phyloP scores from a whole-genome alignment of 371 early-diverging fungal genomes.

The Conidiobolus incongruus region DNA sequence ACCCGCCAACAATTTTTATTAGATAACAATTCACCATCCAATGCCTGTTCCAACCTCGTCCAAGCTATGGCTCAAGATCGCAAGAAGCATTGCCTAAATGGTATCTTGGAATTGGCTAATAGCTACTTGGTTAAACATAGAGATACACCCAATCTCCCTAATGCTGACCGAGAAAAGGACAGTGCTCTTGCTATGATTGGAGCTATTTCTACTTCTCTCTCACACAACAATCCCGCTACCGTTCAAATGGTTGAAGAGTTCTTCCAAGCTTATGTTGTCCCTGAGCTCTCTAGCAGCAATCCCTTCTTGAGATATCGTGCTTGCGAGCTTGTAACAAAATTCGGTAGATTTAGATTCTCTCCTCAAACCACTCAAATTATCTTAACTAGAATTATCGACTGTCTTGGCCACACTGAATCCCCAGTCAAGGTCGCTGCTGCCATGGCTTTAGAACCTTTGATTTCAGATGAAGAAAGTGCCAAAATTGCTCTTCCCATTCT shows the following conservation, averaged over 20 bases:
- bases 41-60: slow-evolving; percentile 43
- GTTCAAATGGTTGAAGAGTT: slow-evolving; percentile 46
- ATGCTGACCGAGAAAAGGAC: slow-evolving; percentile 35
- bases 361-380: slow-evolving; percentile 18
- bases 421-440: slow-evolving; percentile 72
- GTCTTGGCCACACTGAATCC: slow-evolving; percentile 48
- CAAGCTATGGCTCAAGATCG: slow-evolving; percentile 47
- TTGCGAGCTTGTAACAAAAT: slow-evolving; percentile 13
- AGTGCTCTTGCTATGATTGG: slow-evolving; percentile 73
- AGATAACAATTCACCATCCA: slow-evolving; percentile 42
- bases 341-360: slow-evolving; percentile 14
- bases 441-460: slow-evolving; percentile 48
- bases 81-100: slow-evolving; percentile 48
- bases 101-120: slow-evolving; percentile 50
- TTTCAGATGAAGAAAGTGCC: slow-evolving; percentile 35
- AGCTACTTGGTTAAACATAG: slow-evolving; percentile 10
- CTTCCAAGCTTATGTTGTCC: slow-evolving; percentile 57
- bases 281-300: slow-evolving; percentile 57
- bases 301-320: slow-evolving; percentile 56
- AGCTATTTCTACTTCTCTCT: slow-evolving; percentile 18
- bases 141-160: slow-evolving; percentile 5
- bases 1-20: slow-evolving; percentile 38
- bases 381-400: slow-evolving; percentile 35
- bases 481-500: slow-evolving; percentile 48
- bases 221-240: slow-evolving; percentile 24